Base-by-base conservation (phyloP, 2,329 filamentous ascomycete genomes). In the Ilyonectria robusta region DNA sequence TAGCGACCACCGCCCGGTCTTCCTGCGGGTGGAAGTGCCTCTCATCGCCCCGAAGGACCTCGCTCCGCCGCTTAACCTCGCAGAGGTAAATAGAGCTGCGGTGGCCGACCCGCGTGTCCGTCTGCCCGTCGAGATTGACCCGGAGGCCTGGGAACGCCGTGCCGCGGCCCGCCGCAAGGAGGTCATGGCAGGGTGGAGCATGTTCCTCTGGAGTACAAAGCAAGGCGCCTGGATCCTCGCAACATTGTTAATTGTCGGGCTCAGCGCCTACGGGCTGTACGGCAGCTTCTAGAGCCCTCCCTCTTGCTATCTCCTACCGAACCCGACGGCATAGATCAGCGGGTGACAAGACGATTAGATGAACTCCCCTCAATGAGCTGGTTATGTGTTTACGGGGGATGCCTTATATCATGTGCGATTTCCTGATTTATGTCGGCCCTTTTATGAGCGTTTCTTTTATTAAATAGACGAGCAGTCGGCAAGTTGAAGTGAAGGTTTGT, bases 1-100 rank as follows among this genome's bases (percentile, higher is more conserved):
- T 9, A 96, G 93, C 60, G 96, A 99, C 78, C 96, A 99, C 81
- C 89, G 94, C 33, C 88, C 94, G 7, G 96, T 98, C 3, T 93
- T 90, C 54, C 84, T 97, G 26, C 88, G 92, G 4, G 84, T 91
- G 8, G 83, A 84, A 0, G 86, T 98, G 17, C 92, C 93, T 1
- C 81, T 94, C 6, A 72, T 89, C 54, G 74, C 79, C 11, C 79
- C 79, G 2, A 75, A 78, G 10, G 79, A 81, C 48, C 78, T 88
- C 42, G 68, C 74, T 4, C 81, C 83, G 3, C 76, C 81, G 15
- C 65, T 70, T n/a, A 65, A 71, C 29, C 35, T 71, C 23, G 59
- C 53, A n/a, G 65, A 66, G 29, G 42, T 68, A 44, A 65, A 70
- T 23, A 56, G 65, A 42, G 68, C 67, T 26, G 70, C 76, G 44